Evolutionary conservation across 1,284 basidiomycete genomes (phyloP).

Genomic region (Porogramme epimiltina): DNA sequence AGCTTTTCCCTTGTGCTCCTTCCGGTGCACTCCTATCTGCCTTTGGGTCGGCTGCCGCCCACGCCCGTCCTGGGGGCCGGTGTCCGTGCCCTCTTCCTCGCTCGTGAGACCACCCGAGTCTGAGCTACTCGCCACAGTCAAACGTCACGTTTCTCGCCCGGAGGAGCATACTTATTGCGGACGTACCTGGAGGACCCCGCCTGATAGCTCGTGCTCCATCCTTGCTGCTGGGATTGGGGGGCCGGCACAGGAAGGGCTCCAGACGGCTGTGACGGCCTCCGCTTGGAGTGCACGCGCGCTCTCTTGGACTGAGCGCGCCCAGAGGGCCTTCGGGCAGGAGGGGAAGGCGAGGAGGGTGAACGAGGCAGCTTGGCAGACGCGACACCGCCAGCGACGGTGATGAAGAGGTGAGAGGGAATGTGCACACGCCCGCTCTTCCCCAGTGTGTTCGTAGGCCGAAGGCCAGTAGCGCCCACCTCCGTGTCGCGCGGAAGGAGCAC

Average conservation of each 20-base stretch:
- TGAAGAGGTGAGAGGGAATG: slow-evolving; percentile 2
- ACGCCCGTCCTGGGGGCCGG: slow-evolving; percentile 40
- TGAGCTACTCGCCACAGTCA: slow-evolving; percentile 39
- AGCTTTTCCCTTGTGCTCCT: too few species aligned
- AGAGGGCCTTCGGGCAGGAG: slow-evolving; percentile 42
- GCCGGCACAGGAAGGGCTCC: slow-evolving; percentile 20
- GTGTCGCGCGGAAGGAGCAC: not conserved
- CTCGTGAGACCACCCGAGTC: slow-evolving; percentile 44
- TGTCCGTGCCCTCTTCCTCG: slow-evolving; percentile 45
- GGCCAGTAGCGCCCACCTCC: not conserved
- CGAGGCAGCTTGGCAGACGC: slow-evolving; percentile 63
- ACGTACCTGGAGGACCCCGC: slow-evolving; percentile 74
- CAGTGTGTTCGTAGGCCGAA: not conserved
- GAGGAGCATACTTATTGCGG: slow-evolving; percentile 1
- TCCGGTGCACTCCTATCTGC: slow-evolving; percentile 12
- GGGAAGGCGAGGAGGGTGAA: slow-evolving; percentile 76
- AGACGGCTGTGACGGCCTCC: slow-evolving; percentile 26
- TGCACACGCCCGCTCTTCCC: slow-evolving; percentile 1
- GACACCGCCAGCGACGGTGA: slow-evolving; percentile 10
- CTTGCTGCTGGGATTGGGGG: slow-evolving; percentile 40
- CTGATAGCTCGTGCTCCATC: slow-evolving; percentile 85
- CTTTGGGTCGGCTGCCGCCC: slow-evolving; percentile 39
- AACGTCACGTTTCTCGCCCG: not conserved
- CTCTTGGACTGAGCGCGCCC: slow-evolving; percentile 27
- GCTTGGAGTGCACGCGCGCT: slow-evolving; percentile 15